These are phyloP conservation scores for Hippophae rhamnoides DNA, from an alignment of 306 rosid species.

Conservation along the genomic window DNA sequence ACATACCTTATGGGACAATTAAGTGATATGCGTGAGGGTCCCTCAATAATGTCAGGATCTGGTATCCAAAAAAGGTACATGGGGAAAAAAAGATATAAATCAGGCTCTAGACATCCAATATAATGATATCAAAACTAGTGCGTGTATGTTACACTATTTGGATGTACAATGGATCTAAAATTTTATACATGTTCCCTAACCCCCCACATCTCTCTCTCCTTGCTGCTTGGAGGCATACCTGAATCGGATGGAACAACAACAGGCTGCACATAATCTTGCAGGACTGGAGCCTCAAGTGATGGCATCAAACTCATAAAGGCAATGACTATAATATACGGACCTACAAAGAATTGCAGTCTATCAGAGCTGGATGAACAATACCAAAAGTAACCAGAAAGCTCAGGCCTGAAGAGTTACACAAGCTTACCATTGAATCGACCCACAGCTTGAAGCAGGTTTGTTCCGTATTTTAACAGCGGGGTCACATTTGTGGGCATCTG, in stretches of 20 bases:
- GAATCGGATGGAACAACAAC: conserved; percentile 33
- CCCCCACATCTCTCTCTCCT: no score
- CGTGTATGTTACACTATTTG: no score
- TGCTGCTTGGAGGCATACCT: conserved; percentile 30
- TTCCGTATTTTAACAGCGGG: conserved; percentile 57
- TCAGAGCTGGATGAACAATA: conserved; percentile 20
- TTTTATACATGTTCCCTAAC: no score
- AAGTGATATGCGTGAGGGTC: conserved; percentile 80
- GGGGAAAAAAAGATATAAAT: conserved; percentile 2
- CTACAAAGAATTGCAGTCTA: conserved; percentile 34
- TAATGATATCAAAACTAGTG: background rate
- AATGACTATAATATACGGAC: conserved; percentile 57
- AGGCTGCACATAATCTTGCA: conserved; percentile 61
- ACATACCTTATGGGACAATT: conserved; percentile 96
- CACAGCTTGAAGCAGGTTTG: conserved; percentile 83
- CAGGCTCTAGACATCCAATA: conserved; percentile 9
- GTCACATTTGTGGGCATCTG: conserved; percentile 76
- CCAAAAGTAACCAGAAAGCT: conserved; percentile 19
- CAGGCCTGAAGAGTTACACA: conserved; percentile 14
- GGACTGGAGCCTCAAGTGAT: conserved; percentile 35
- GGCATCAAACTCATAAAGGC: conserved; percentile 53
- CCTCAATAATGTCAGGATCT: conserved; percentile 84
- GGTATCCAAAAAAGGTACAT: background rate
- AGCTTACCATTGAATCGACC: conserved; percentile 79
- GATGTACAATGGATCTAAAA: no score